phyloP scores from a whole-genome alignment of 2,329 filamentous ascomycete species.

The Beauveria brongniartii region DNA sequence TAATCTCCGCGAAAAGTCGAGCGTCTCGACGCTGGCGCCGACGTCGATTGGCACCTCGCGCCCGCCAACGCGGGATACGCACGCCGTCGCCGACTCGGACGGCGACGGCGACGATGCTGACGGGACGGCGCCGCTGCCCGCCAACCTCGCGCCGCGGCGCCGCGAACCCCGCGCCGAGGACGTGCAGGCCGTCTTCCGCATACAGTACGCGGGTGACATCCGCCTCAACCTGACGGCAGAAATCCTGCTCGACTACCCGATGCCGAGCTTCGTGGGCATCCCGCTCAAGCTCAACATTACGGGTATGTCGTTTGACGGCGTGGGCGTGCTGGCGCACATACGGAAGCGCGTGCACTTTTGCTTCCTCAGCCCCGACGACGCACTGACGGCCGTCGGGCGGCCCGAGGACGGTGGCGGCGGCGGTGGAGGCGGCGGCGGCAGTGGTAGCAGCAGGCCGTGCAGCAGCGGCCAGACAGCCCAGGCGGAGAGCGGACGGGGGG shows the following conservation, averaged over 20 bases:
- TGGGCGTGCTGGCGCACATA: constrained; percentile 87
- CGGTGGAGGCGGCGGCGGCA: constrained; percentile 17
- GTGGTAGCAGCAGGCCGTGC: constrained; percentile 8
- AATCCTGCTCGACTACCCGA: constrained; percentile 93
- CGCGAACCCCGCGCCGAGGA: constrained; percentile 76
- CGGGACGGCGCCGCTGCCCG: constrained; percentile 12
- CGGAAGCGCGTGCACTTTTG: constrained; percentile 86
- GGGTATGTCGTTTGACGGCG: constrained; percentile 87
- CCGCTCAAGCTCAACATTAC: constrained; percentile 93
- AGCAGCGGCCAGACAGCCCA: constrained; percentile 11
- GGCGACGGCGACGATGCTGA: constrained; percentile 22
- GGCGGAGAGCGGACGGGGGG: constrained; percentile 17
- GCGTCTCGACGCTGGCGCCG: constrained; percentile 53
- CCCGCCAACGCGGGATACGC: constrained; percentile 48
- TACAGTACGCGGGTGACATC: constrained; percentile 81
- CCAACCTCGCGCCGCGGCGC: constrained; percentile 36
- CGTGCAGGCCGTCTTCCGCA: constrained; percentile 85
- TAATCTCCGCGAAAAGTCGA: constrained; percentile 48
- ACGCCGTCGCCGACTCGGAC: constrained; percentile 25
- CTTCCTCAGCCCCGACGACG: constrained; percentile 88
- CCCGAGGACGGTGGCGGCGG: constrained; percentile 31
- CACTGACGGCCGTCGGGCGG: constrained; percentile 60
- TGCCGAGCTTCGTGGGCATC: constrained; percentile 95
- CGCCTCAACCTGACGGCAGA: constrained; percentile 85
- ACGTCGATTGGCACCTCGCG: constrained; percentile 45